These are phyloP conservation scores for Talaromyces rugulosus DNA, from an alignment of 2,329 filamentous ascomycete genomes.

Conservation along the genomic window DNA sequence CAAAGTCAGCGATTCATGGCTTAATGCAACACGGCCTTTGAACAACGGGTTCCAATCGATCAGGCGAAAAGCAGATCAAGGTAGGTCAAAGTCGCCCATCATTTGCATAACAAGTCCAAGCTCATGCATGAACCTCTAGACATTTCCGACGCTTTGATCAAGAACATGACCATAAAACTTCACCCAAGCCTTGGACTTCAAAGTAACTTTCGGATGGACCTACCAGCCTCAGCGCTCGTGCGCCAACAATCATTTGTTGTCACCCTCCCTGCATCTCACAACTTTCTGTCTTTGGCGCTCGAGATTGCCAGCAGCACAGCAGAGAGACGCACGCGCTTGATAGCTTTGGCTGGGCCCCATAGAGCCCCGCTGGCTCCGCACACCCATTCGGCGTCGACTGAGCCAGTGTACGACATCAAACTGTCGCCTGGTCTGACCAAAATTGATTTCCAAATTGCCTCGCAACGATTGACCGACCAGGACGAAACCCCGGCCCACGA, in stretches of 20 bases:
- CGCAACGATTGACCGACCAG: conserved; percentile 58
- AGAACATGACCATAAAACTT: conserved; percentile 61
- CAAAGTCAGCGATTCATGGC: background rate
- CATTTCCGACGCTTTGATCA: conserved; percentile 61
- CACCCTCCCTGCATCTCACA: conserved; percentile 63
- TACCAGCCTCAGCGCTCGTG: conserved; percentile 62
- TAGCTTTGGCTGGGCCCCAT: conserved; percentile 66
- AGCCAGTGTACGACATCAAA: conserved; percentile 70
- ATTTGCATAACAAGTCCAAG: background rate
- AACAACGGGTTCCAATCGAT: conserved; percentile 33
- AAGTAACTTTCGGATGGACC: conserved; percentile 58
- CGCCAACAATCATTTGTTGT: conserved; percentile 70
- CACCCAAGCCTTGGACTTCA: conserved; percentile 63
- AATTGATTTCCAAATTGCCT: conserved; percentile 73
- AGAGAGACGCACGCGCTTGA: conserved; percentile 70
- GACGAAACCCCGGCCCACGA: conserved; percentile 51
- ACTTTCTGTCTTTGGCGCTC: conserved; percentile 67
- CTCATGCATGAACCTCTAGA: conserved; percentile 22
- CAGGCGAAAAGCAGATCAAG: conserved; percentile 43
- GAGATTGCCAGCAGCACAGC: conserved; percentile 60
- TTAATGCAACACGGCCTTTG: background rate
- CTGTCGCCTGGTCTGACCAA: conserved; percentile 70
- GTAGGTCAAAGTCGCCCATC: conserved; percentile 31
- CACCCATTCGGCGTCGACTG: conserved; percentile 45
- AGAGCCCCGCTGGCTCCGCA: conserved; percentile 56